Percentiles rank a stretch among this genome's conserved stretches.
Evolutionary conservation across 2,329 filamentous ascomycete species (phyloP).

Genomic region (Cercospora canescens): DNA sequence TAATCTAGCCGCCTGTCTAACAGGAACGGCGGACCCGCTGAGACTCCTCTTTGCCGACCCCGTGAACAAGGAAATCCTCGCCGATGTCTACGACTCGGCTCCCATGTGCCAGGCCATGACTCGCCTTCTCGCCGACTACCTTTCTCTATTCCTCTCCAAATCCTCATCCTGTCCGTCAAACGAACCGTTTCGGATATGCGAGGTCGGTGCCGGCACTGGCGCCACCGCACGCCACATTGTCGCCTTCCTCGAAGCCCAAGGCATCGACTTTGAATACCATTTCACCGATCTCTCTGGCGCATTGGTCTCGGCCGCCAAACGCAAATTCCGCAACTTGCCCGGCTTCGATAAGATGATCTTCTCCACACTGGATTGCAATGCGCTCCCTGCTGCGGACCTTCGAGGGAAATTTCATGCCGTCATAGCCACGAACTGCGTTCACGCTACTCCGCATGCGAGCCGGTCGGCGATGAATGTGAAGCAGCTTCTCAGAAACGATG

Average conservation of each 20-base stretch:
- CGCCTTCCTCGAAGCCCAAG: slow-evolving; percentile 24
- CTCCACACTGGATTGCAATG: slow-evolving; percentile 27
- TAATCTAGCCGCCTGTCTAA: slow-evolving; percentile 9
- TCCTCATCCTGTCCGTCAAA: background rate
- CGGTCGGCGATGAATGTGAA: slow-evolving; percentile 32
- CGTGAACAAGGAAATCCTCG: background rate
- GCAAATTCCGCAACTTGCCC: background rate
- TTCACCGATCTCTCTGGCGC: slow-evolving; percentile 46
- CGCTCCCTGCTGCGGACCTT: background rate
- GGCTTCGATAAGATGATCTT: slow-evolving; percentile 27
- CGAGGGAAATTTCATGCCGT: slow-evolving; percentile 30
- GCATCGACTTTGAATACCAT: slow-evolving; percentile 41
- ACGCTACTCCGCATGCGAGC: slow-evolving; percentile 37
- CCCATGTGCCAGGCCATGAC: slow-evolving; percentile 13
- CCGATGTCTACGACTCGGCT: slow-evolving; percentile 11
- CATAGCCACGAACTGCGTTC: slow-evolving; percentile 39
- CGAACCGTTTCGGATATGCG: slow-evolving; percentile 38
- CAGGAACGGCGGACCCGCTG: slow-evolving; percentile 2
- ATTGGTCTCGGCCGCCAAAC: slow-evolving; percentile 28
- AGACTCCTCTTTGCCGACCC: slow-evolving; percentile 10
- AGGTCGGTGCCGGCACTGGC: slow-evolving; percentile 48
- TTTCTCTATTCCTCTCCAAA: background rate
- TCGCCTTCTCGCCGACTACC: slow-evolving; percentile 4
- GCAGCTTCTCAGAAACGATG: slow-evolving; percentile 32
- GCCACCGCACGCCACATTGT: slow-evolving; percentile 42